Evolutionary conservation across 352 stramenopile species (phyloP).

Genomic region (Phytophthora pistaciae): DNA sequence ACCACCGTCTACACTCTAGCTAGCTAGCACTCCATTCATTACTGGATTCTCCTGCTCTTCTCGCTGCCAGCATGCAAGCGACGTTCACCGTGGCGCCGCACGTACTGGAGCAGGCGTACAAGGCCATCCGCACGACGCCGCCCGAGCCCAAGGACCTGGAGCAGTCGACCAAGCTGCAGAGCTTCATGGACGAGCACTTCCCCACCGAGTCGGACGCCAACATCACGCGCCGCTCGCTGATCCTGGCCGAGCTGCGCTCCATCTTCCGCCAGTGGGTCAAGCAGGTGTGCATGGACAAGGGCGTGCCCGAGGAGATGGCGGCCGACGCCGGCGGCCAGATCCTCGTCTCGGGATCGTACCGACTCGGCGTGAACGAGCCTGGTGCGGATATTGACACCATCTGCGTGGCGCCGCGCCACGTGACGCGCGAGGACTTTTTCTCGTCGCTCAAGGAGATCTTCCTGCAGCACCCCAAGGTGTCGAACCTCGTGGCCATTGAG

Average conservation of each 20-base stretch:
- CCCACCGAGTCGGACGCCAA: constrained; percentile 82
- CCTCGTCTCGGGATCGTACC: constrained; percentile 94
- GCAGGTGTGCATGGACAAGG: constrained; percentile 83
- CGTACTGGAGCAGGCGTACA: constrained; percentile 90
- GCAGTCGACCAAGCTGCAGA: constrained; percentile 81
- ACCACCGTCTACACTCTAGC: too few species aligned
- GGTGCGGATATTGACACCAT: constrained; percentile 98
- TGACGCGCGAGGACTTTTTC: constrained; percentile 98
- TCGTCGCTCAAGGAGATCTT: constrained; percentile 93
- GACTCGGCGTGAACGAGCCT: constrained; percentile 97
- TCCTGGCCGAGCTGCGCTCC: constrained; percentile 83
- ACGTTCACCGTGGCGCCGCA: constrained; percentile 76
- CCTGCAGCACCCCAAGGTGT: constrained; percentile 94
- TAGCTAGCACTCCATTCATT: too few species aligned
- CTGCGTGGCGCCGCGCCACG: constrained; percentile 96
- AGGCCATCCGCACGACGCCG: constrained; percentile 88
- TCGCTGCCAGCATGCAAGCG: constrained; percentile 54
- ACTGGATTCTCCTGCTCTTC: too few species aligned
- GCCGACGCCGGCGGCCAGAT: constrained; percentile 89
- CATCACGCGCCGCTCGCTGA: constrained; percentile 87
- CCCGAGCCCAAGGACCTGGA: constrained; percentile 87
- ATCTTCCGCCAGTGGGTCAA: constrained; percentile 91
- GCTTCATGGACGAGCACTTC: constrained; percentile 85
- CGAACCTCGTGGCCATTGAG: constrained; percentile 83
- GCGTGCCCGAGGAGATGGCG: constrained; percentile 88